Evolutionary conservation across 176 grass and related monocot genomes (phyloP).

Genomic region (Carex pumila): DNA sequence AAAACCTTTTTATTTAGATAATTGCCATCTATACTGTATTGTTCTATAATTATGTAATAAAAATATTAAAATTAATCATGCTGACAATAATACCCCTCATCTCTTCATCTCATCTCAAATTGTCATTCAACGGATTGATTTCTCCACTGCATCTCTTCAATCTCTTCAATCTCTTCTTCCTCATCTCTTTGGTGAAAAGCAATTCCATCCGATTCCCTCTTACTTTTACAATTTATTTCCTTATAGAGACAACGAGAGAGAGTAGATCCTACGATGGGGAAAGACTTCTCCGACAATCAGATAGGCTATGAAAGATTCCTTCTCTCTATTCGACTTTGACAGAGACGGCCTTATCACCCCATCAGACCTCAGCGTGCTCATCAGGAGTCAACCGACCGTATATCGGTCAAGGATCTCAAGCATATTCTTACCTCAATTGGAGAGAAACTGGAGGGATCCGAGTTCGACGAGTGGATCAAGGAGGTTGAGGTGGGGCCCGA

Average conservation of each 20-base stretch:
- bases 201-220: not conserved
- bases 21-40: too few species aligned
- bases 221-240: not conserved
- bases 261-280: constrained; percentile 42
- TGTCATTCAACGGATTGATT: constrained; percentile 13
- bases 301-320: constrained; percentile 91
- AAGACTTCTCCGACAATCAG: constrained; percentile 79
- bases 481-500: constrained; percentile 79
- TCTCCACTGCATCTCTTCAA: not conserved
- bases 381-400: constrained; percentile 74
- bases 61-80: too few species aligned
- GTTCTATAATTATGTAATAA: too few species aligned
- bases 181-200: not conserved
- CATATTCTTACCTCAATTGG: constrained; percentile 95
- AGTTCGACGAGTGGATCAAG: constrained; percentile 99
- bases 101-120: too few species aligned
- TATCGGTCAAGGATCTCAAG: constrained; percentile 87
- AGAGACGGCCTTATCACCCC: constrained; percentile 81
- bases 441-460: constrained; percentile 83
- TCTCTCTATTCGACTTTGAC: constrained; percentile 93
- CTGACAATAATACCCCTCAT: too few species aligned
- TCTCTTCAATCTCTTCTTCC: constrained; percentile 12
- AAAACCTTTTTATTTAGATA: too few species aligned
- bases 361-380: constrained; percentile 84
- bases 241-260: not conserved